Conservation (phyloP, 768 basidiomycete genomes). For the Exsudoporus frostii region DNA sequence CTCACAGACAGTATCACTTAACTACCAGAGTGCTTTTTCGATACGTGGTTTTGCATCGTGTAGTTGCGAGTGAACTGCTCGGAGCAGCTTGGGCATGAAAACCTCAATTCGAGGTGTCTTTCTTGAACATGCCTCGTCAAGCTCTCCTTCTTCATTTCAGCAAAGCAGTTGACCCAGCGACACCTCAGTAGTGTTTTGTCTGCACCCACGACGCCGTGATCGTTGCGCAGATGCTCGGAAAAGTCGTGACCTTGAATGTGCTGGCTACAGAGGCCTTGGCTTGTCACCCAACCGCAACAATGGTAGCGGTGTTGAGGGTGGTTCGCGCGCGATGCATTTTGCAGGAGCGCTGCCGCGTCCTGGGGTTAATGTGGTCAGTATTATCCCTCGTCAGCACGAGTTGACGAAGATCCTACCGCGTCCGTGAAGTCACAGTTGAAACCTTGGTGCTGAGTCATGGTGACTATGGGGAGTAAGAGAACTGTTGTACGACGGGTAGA, state of each 20-base stretch:
- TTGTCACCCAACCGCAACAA: slow-evolving; percentile 16
- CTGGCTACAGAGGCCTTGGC: background rate
- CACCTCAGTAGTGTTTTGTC: slow-evolving; percentile 11
- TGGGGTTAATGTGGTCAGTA: slow-evolving; percentile 5
- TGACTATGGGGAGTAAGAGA: background rate
- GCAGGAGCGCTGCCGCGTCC: slow-evolving; percentile 4
- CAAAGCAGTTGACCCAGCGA: slow-evolving; percentile 17
- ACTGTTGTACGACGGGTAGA: background rate
- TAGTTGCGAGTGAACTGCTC: slow-evolving; percentile 28
- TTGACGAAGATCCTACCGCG: slow-evolving; percentile 1
- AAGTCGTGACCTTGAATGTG: slow-evolving; percentile 8
- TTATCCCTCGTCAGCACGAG: background rate
- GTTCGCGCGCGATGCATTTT: background rate
- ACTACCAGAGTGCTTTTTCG: slow-evolving; percentile 7
- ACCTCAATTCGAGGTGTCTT: slow-evolving; percentile 19
- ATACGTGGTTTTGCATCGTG: slow-evolving; percentile 15
- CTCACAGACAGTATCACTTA: slow-evolving; percentile 1
- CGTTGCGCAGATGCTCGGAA: slow-evolving; percentile 20
- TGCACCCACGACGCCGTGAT: slow-evolving; percentile 19
- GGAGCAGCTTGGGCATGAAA: slow-evolving; percentile 15
- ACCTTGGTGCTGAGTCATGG: background rate
- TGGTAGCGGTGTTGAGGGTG: slow-evolving; percentile 7
- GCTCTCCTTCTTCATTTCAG: slow-evolving; percentile 28
- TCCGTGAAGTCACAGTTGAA: slow-evolving; percentile 12
- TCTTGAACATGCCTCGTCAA: slow-evolving; percentile 27